phyloP scores from a whole-genome alignment of 192 early-diverging fungal species.

The Phlyctochytrium arcticum region DNA sequence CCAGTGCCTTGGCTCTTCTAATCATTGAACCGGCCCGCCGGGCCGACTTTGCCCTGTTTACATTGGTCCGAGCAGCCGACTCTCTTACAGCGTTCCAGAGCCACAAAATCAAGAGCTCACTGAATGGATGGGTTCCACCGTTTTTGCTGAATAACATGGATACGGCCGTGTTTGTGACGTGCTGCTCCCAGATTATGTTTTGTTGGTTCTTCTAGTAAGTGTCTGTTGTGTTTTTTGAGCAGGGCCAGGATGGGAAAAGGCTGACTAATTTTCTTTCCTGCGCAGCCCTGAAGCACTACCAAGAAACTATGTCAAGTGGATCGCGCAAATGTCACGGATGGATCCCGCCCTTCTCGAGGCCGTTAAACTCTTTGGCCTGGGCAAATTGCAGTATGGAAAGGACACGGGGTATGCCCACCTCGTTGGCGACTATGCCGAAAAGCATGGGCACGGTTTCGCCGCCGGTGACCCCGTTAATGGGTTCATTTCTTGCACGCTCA shows the following conservation, averaged over 20 bases:
- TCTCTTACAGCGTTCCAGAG: conserved; percentile 43
- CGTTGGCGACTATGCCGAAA: conserved; percentile 30
- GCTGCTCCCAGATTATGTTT: conserved; percentile 59
- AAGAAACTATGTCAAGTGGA: conserved; percentile 58
- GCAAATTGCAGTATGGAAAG: conserved; percentile 32
- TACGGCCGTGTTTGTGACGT: conserved; percentile 45
- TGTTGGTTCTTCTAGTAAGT: conserved; percentile 51
- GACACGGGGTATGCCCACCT: conserved; percentile 32
- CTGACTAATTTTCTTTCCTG: not conserved
- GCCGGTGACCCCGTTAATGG: conserved; percentile 37
- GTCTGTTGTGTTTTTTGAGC: not conserved
- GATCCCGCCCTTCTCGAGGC: conserved; percentile 51
- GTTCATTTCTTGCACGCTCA: conserved; percentile 46
- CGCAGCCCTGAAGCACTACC: conserved; percentile 36
- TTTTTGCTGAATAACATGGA: conserved; percentile 44
- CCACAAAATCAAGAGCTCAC: conserved; percentile 10
- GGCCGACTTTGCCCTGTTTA: conserved; percentile 53
- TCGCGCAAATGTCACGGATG: conserved; percentile 52
- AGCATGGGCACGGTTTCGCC: conserved; percentile 25
- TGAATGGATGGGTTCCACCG: conserved; percentile 41
- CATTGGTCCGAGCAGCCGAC: conserved; percentile 39
- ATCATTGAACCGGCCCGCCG: conserved; percentile 2
- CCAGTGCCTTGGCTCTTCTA: conserved; percentile 11
- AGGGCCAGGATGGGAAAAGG: not conserved
- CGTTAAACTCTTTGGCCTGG: conserved; percentile 35